Evolutionary conservation across 108 stramenopile genomes (phyloP).

Genomic region (Nitzschia sp.): DNA sequence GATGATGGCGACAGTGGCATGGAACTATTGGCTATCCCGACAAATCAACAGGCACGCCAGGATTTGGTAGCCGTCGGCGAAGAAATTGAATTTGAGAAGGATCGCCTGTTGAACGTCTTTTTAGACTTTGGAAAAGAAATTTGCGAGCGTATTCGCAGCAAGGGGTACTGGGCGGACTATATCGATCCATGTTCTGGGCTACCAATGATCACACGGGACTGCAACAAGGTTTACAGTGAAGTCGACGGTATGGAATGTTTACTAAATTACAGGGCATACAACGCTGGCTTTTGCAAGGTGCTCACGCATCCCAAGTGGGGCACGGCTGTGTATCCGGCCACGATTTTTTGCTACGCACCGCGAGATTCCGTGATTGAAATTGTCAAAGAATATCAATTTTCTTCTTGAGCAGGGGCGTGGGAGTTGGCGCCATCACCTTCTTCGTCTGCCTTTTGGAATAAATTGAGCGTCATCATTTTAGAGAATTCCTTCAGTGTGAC

Average conservation of each 20-base stretch:
- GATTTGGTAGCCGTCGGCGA: constrained; percentile 87
- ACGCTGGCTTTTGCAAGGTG: constrained; percentile 96
- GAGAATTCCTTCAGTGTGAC: constrained; percentile 91
- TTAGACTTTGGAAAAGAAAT: constrained; percentile 74
- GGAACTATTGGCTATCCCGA: constrained; percentile 80
- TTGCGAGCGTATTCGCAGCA: constrained; percentile 49
- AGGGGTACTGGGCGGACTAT: constrained; percentile 90
- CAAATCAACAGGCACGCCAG: constrained; percentile 79
- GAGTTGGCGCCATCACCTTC: too few relatives aligned
- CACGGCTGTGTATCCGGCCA: constrained; percentile 94
- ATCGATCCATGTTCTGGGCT: constrained; percentile 98
- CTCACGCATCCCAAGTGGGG: constrained; percentile 96
- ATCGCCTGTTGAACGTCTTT: constrained; percentile 82
- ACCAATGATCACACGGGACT: constrained; percentile 81
- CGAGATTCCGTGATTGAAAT: constrained; percentile 47
- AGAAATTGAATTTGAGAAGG: constrained; percentile 84
- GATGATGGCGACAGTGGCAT: not conserved
- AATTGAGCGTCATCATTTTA: constrained; percentile 87
- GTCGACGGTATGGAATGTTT: constrained; percentile 93
- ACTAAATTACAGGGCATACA: constrained; percentile 85
- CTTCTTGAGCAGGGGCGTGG: not conserved
- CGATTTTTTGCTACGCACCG: constrained; percentile 88
- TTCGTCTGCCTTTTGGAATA: constrained; percentile 34
- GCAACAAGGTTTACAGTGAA: constrained; percentile 88
- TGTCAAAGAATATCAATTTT: constrained; percentile 33